Conservation (phyloP, 106 monocot species). For the Acanthochlamys bracteata region DNA sequence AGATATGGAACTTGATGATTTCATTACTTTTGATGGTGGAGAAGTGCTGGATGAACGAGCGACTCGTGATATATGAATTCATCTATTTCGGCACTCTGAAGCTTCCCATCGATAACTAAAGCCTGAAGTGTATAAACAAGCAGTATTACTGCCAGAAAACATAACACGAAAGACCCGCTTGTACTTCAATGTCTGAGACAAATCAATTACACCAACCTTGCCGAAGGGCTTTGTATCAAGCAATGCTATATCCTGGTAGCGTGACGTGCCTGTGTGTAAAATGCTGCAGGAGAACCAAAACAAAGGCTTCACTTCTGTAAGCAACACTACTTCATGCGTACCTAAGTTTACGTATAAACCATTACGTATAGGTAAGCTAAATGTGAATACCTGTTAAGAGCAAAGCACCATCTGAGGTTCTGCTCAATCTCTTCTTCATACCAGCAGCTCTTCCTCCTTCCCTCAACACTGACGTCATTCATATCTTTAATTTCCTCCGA, state of each 20-base stretch:
- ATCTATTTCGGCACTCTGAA: constrained; percentile 51
- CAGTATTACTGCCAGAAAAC: not conserved
- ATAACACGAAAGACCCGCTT: not conserved
- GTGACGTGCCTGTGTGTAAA: constrained; percentile 30
- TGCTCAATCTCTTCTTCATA: constrained; percentile 48
- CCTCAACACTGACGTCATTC: no score
- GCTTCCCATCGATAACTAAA: constrained; percentile 43
- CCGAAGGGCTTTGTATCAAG: constrained; percentile 47
- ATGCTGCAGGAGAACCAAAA: constrained; percentile 18
- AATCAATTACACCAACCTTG: constrained; percentile 10
- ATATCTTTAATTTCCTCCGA: no score
- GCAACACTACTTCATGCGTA: not conserved
- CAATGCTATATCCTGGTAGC: constrained; percentile 40
- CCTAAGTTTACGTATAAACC: not conserved
- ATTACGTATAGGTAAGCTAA: not conserved
- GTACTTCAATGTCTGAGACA: not conserved
- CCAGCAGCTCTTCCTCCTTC: constrained; percentile 38
- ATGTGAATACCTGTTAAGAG: constrained; percentile 32
- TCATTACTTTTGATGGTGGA: constrained; percentile 20
- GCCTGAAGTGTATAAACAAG: constrained; percentile 11
- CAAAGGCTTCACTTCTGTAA: not conserved
- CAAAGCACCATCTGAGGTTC: constrained; percentile 47
- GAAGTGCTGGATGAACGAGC: constrained; percentile 42
- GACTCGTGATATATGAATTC: constrained; percentile 52
- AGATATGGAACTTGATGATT: no score